Conservation (phyloP, 2,329 filamentous ascomycete species). For the Colletotrichum incanum region DNA sequence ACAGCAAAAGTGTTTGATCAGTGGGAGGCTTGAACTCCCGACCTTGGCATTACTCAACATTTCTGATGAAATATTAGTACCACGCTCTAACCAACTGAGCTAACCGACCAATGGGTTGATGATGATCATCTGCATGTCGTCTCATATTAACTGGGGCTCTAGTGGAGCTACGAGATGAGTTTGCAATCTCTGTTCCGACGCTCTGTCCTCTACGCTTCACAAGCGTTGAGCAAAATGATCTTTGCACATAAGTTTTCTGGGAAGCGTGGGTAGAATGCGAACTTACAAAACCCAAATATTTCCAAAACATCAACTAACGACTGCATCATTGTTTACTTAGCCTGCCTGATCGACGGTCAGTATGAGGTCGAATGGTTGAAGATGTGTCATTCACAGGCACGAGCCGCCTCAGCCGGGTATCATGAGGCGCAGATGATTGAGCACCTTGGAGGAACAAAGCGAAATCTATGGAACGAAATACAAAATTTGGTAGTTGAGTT, state of each 20-base stretch:
- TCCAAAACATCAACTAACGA: too few species aligned
- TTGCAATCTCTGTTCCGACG: not conserved
- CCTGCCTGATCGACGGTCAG: too few species aligned
- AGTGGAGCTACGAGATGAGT: constrained; percentile 29
- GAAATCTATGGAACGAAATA: not conserved
- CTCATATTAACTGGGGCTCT: not conserved
- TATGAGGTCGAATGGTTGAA: too few species aligned
- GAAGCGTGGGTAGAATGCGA: not conserved
- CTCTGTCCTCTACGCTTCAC: not conserved
- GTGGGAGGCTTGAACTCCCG: constrained; percentile 44
- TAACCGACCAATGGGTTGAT: constrained; percentile 33
- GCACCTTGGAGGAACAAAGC: not conserved
- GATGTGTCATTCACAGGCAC: not conserved
- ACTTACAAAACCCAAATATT: not conserved
- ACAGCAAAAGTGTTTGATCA: constrained; percentile 29
- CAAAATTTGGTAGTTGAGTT: too few species aligned
- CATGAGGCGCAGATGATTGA: not conserved
- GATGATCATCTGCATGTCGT: fast-evolving
- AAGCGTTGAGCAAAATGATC: not conserved
- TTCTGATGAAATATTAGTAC: constrained; percentile 39
- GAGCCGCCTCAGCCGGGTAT: not conserved
- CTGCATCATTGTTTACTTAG: not conserved
- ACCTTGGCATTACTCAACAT: constrained; percentile 41
- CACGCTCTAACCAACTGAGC: constrained; percentile 44
- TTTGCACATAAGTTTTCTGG: too few species aligned